A percentile compares a stretch with the other conserved stretches of the same genome.
phyloP scores from a whole-genome alignment of 192 early-diverging fungal species.

The Backusella parvicylindrica region DNA sequence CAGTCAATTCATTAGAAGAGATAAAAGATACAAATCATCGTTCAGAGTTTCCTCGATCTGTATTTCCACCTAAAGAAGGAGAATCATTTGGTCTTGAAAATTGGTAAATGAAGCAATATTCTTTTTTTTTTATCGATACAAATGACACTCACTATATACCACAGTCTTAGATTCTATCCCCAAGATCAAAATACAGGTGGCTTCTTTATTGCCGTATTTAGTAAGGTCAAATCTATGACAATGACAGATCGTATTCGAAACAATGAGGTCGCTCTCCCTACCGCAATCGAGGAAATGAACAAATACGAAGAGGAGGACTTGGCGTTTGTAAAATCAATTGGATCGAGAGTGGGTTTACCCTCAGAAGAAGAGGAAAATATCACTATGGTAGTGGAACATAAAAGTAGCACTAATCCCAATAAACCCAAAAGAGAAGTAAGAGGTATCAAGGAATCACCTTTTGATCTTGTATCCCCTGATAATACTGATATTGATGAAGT shows the following conservation, averaged over 20 bases:
- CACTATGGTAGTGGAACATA: neutral
- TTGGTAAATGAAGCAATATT: too few species aligned
- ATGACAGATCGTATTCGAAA: slow-evolving; percentile 37
- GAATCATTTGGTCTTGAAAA: slow-evolving; percentile 43
- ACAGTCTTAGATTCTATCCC: slow-evolving; percentile 89
- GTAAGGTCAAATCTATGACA: slow-evolving; percentile 78
- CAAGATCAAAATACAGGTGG: slow-evolving; percentile 95
- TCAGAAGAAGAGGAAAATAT: slow-evolving; percentile 8
- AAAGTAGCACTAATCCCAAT: slow-evolving; percentile 20
- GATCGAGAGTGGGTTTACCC: neutral
- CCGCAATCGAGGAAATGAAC: slow-evolving; percentile 9
- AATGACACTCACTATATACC: too few species aligned
- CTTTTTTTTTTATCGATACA: slow-evolving; percentile 8
- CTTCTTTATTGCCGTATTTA: slow-evolving; percentile 95
- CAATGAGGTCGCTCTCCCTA: neutral
- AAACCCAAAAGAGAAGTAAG: slow-evolving; percentile 40
- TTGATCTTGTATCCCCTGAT: slow-evolving; percentile 69
- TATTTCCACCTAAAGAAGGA: slow-evolving; percentile 62
- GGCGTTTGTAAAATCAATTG: neutral
- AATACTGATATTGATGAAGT: slow-evolving; percentile 54
- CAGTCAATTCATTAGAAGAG: slow-evolving; percentile 49
- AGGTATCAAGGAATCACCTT: slow-evolving; percentile 74
- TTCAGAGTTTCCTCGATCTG: slow-evolving; percentile 48
- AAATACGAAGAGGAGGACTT: slow-evolving; percentile 26
- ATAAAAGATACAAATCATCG: slow-evolving; percentile 32